These are phyloP conservation scores for Verticillium nonalfalfae DNA, from an alignment of 2,329 filamentous ascomycete genomes.

Conservation along the genomic window DNA sequence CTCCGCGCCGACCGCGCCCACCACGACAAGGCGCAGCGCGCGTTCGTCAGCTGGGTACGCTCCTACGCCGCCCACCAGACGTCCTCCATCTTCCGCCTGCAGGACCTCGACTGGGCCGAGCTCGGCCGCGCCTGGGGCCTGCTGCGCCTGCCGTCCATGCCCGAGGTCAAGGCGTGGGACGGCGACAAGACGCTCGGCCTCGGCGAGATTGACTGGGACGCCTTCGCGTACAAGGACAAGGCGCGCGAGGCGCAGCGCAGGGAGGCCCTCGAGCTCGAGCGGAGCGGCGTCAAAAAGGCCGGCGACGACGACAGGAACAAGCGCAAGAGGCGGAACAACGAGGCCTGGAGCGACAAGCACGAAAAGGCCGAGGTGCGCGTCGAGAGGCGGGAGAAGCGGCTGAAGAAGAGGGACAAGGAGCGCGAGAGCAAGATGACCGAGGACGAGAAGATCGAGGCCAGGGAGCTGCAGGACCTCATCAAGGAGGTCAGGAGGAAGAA, in stretches of 20 bases:
- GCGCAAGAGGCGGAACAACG: slow-evolving; percentile 55
- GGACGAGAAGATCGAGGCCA: slow-evolving; percentile 57
- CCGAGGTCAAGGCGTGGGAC: slow-evolving; percentile 70
- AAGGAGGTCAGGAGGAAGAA: slow-evolving; percentile 56
- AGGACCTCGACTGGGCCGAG: slow-evolving; percentile 79
- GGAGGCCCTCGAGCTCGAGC: slow-evolving; percentile 46
- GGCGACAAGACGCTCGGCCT: slow-evolving; percentile 60
- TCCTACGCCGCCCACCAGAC: slow-evolving; percentile 90
- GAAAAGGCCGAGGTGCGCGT: slow-evolving; percentile 59
- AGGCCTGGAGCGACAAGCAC: slow-evolving; percentile 67
- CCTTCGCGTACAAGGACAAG: slow-evolving; percentile 67
- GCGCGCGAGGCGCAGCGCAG: slow-evolving; percentile 59
- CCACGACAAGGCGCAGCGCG: slow-evolving; percentile 83
- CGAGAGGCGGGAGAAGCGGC: slow-evolving; percentile 58
- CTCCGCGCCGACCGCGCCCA: slow-evolving; percentile 49
- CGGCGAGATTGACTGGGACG: slow-evolving; percentile 56
- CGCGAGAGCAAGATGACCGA: slow-evolving; percentile 61
- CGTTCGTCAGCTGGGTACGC: slow-evolving; percentile 89
- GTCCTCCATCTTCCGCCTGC: slow-evolving; percentile 79
- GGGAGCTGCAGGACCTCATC: slow-evolving; percentile 59
- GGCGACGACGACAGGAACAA: slow-evolving; percentile 33
- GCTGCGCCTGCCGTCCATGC: slow-evolving; percentile 86
- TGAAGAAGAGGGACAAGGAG: slow-evolving; percentile 57
- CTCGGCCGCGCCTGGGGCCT: slow-evolving; percentile 81
- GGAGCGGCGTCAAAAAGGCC: slow-evolving; percentile 25